phyloP scores from a whole-genome alignment of 129 eudicot species.

The Helianthus tuberosus region DNA sequence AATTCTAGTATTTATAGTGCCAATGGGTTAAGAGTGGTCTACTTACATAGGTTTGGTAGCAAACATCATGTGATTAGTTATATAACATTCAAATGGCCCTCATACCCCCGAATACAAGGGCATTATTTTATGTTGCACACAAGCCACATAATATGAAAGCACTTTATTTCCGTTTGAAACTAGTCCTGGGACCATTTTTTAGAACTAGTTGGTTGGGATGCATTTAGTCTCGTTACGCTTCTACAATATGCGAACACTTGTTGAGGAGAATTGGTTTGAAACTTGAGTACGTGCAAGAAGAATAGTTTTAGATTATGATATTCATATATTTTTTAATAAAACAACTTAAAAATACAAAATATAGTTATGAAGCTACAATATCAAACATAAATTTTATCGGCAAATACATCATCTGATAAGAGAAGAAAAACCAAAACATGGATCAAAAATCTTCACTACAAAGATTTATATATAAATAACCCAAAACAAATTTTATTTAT shows the following conservation, averaged over 20 bases:
- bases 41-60: conserved; percentile 23
- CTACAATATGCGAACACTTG: conserved; percentile 16
- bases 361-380: background rate
- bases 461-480: background rate
- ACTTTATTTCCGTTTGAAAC: conserved; percentile 12
- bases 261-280: conserved; percentile 15
- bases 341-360: background rate
- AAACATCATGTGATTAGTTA: conserved; percentile 42
- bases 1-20: conserved; percentile 24
- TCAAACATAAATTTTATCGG: background rate
- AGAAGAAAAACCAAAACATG: background rate
- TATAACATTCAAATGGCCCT: background rate
- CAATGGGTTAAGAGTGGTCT: background rate
- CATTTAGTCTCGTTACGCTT: conserved; percentile 17
- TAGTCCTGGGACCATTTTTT: conserved; percentile 28
- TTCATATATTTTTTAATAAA: background rate
- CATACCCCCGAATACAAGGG: conserved; percentile 24
- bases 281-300: background rate
- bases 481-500: too few relatives aligned
- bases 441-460: background rate
- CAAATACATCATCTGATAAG: background rate
- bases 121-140: conserved; percentile 10
- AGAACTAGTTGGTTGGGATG: conserved; percentile 14
- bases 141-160: conserved; percentile 23
- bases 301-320: background rate